Conservation (phyloP, 2,329 filamentous ascomycete species). For the Cadophora sp. region DNA sequence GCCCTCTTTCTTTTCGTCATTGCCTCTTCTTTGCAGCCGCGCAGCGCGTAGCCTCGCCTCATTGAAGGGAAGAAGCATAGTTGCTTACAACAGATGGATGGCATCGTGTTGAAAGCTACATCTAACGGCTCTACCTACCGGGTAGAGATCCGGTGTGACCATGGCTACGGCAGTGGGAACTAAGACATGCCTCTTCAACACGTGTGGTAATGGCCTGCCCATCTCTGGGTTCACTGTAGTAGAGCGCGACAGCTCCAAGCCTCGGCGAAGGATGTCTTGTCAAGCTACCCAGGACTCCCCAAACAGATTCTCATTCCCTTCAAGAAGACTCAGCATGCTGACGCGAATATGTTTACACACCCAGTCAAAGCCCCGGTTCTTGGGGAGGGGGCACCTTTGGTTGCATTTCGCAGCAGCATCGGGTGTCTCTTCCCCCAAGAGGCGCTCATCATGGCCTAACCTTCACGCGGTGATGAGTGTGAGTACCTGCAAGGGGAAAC, state of each 20-base stretch:
- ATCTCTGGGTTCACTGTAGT: constrained; percentile 9
- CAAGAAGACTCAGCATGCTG: neutral
- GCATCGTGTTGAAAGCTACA: neutral
- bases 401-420: neutral
- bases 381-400: neutral
- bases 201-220: constrained; percentile 7
- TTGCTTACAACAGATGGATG: constrained; percentile 5
- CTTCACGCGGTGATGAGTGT: neutral
- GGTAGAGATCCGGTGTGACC: neutral
- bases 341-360: neutral
- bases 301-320: neutral
- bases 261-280: constrained; percentile 8
- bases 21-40: neutral
- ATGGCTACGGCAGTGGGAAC: constrained; percentile 2
- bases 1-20: neutral
- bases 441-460: constrained; percentile 1
- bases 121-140: neutral
- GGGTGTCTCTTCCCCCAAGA: neutral
- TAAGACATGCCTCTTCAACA: neutral
- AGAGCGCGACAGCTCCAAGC: constrained; percentile 2
- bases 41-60: neutral
- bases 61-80: neutral
- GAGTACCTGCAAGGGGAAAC: neutral
- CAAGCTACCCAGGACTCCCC: neutral
- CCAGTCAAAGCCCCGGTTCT: neutral